Evolutionary conservation across 805 yeast species (phyloP).

Genomic region (Candida ipomoeae): DNA sequence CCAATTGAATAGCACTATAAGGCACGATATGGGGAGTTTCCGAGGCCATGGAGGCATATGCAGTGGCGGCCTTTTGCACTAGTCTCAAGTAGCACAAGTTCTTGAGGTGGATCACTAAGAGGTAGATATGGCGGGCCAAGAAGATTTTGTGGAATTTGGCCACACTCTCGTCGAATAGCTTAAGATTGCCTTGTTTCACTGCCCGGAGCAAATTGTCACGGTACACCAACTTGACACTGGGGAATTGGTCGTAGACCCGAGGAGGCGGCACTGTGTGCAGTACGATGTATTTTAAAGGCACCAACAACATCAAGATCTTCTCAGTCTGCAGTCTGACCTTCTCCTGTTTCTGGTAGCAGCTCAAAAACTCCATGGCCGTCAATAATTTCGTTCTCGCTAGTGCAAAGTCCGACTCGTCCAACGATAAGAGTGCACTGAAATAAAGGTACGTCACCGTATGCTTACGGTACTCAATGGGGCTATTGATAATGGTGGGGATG

Average conservation of each 20-base stretch:
- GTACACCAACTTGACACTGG: conserved; percentile 41
- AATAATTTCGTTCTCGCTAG: conserved; percentile 49
- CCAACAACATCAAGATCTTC: conserved; percentile 51
- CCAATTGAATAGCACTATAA: conserved; percentile 41
- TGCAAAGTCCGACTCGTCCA: conserved; percentile 58
- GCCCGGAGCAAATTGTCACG: conserved; percentile 44
- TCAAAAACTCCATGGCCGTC: conserved; percentile 42
- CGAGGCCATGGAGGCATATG: conserved; percentile 21
- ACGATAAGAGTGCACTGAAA: conserved; percentile 62
- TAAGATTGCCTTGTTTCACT: conserved; percentile 52
- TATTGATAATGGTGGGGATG: conserved; percentile 41
- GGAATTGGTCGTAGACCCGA: conserved; percentile 36
- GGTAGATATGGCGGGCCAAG: conserved; percentile 56
- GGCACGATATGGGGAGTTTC: conserved; percentile 33
- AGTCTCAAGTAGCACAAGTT: conserved; percentile 48
- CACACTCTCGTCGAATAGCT: conserved; percentile 45
- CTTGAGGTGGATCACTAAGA: conserved; percentile 52
- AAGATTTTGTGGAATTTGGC: conserved; percentile 45
- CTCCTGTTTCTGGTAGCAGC: conserved; percentile 19
- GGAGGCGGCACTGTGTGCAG: conserved; percentile 45
- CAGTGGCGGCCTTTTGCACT: conserved; percentile 35
- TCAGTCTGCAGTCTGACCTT: conserved; percentile 29
- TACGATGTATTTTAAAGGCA: conserved; percentile 59
- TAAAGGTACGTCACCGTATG: conserved; percentile 55
- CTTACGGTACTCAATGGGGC: conserved; percentile 34